Conservation (phyloP, 371 early-diverging fungal species). For the Mucor ambiguus region DNA sequence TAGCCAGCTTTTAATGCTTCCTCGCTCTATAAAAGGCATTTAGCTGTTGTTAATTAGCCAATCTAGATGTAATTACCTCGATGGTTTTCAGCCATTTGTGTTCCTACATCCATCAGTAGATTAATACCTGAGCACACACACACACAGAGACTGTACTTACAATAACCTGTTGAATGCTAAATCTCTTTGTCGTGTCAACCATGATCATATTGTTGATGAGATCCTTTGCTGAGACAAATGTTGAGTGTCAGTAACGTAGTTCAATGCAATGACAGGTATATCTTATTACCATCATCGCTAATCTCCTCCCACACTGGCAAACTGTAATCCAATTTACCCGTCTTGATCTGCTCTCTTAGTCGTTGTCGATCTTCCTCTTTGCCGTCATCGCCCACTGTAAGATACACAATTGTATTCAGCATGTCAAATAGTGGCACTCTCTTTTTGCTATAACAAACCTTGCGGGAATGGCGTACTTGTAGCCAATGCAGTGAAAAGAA, state of each 20-base stretch:
- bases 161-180: conserved; percentile 18
- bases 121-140: not conserved
- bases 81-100: conserved; percentile 31
- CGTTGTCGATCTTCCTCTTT: conserved; percentile 1
- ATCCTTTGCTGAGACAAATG: conserved; percentile 18
- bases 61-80: conserved; percentile 11
- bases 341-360: conserved; percentile 1
- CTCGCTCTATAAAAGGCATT: not conserved
- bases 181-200: conserved; percentile 5
- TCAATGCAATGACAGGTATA: not conserved
- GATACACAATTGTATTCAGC: not conserved
- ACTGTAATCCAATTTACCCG: conserved; percentile 7
- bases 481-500: conserved; percentile 90
- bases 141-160: conserved; percentile 3
- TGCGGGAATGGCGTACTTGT: conserved; percentile 91
- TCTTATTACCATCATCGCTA: conserved; percentile 12
- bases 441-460: not conserved
- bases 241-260: not conserved
- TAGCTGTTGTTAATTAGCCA: not conserved
- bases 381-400: not conserved
- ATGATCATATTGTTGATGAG: conserved; percentile 17
- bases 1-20: not conserved
- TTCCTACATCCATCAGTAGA: not conserved
- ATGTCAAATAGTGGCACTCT: not conserved
- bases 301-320: conserved; percentile 12